Evolutionary conservation across 768 basidiomycete genomes (phyloP).

Genomic region (Ramaria sp.): DNA sequence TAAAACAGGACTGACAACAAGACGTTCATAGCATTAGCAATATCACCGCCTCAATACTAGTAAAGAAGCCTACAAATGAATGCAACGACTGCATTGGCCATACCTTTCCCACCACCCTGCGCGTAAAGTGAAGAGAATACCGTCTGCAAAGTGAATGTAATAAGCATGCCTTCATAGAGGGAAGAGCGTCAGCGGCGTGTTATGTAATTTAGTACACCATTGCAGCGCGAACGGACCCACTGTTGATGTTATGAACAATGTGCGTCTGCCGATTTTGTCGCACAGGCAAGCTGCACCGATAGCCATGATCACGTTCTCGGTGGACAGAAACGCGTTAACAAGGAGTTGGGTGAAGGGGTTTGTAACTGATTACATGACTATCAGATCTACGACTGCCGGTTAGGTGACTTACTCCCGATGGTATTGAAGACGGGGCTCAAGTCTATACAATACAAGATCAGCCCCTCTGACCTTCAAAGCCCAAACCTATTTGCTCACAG

Average conservation of each 20-base stretch:
- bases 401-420: conserved; percentile 30
- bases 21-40: not conserved
- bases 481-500: conserved; percentile 15
- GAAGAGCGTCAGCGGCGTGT: not conserved
- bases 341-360: conserved; percentile 32
- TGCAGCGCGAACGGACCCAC: conserved; percentile 22
- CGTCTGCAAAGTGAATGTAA: conserved; percentile 30
- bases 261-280: conserved; percentile 39
- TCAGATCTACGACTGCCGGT: not conserved
- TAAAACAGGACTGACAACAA: conserved; percentile 26
- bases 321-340: conserved; percentile 43
- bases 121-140: conserved; percentile 25
- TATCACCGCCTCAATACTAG: not conserved
- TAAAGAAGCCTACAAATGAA: conserved; percentile 16
- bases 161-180: conserved; percentile 28
- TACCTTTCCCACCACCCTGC: conserved; percentile 16
- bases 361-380: conserved; percentile 23
- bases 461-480: not conserved
- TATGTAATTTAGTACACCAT: conserved; percentile 16
- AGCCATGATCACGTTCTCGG: conserved; percentile 48
- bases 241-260: conserved; percentile 38
- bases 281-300: conserved; percentile 37
- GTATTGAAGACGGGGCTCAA: conserved; percentile 43
- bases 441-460: conserved; percentile 17
- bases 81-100: conserved; percentile 21